phyloP scores from a whole-genome alignment of 768 basidiomycete species.

The Piloderma croceum region DNA sequence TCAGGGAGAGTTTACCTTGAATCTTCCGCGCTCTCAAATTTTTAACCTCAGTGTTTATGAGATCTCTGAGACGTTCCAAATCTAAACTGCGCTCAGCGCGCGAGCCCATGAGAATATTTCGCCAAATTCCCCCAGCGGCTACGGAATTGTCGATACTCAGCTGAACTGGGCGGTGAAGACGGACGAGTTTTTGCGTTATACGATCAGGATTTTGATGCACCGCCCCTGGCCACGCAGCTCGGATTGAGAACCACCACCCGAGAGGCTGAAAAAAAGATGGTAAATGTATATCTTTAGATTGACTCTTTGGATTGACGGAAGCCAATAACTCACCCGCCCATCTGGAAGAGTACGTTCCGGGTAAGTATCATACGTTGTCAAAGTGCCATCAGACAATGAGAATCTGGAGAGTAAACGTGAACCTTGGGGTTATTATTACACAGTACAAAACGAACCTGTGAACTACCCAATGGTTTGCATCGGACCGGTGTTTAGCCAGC shows the following conservation, averaged over 20 bases:
- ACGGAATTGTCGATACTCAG: conserved; percentile 84
- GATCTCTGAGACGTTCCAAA: conserved; percentile 76
- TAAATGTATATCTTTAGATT: too few relatives aligned
- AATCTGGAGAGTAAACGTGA: conserved; percentile 42
- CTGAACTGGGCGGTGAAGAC: conserved; percentile 81
- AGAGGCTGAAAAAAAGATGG: conserved; percentile 54
- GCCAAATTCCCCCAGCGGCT: conserved; percentile 85
- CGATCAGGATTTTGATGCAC: conserved; percentile 84
- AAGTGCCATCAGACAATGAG: conserved; percentile 73
- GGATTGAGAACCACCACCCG: conserved; percentile 93
- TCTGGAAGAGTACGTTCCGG: conserved; percentile 80
- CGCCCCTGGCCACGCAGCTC: conserved; percentile 82
- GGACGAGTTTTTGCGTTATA: conserved; percentile 87
- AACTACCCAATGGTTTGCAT: conserved; percentile 84
- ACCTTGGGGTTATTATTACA: conserved; percentile 3
- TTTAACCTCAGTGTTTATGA: conserved; percentile 87
- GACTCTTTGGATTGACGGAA: too few relatives aligned
- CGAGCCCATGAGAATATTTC: conserved; percentile 87
- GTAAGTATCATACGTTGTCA: conserved; percentile 85
- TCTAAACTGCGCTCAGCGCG: conserved; percentile 82
- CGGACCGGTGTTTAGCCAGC: conserved; percentile 75
- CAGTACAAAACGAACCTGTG: conserved; percentile 59
- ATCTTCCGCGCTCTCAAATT: conserved; percentile 78
- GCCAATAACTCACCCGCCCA: conserved; percentile 69
- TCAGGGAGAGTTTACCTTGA: conserved; percentile 71